Conservation (phyloP, 2,329 filamentous ascomycete genomes). For the Fusarium torulosum region DNA sequence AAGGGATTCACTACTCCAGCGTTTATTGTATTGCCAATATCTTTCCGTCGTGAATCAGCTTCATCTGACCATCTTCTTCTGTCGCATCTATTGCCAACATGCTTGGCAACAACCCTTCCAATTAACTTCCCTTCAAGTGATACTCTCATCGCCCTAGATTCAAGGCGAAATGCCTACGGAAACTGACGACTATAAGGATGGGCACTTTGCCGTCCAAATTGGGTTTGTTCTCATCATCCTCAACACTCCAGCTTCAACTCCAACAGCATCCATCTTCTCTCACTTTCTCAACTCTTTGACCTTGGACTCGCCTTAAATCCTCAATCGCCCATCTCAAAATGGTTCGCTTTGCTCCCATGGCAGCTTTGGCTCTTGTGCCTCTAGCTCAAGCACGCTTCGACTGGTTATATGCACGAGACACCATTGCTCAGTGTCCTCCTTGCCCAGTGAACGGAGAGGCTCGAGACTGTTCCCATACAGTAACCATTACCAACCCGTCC, state of each 20-base stretch:
- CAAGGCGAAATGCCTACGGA: background rate
- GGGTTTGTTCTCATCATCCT: slow-evolving; percentile 15
- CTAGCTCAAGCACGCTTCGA: slow-evolving; percentile 47
- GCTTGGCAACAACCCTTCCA: slow-evolving; percentile 16
- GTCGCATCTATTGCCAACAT: slow-evolving; percentile 2
- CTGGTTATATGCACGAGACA: slow-evolving; percentile 35
- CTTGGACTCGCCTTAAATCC: background rate
- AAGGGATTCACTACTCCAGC: slow-evolving; percentile 14
- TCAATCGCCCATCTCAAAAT: slow-evolving; percentile 33
- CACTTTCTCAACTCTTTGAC: background rate
- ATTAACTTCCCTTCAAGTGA: slow-evolving; percentile 13
- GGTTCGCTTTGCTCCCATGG: slow-evolving; percentile 46
- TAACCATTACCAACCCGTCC: slow-evolving; percentile 48
- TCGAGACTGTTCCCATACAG: slow-evolving; percentile 32
- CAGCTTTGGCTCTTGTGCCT: slow-evolving; percentile 46
- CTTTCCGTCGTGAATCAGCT: slow-evolving; percentile 2
- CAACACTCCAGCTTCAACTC: slow-evolving; percentile 9
- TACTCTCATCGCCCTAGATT: slow-evolving; percentile 1
- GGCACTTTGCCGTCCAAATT: background rate
- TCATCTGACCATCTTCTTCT: slow-evolving; percentile 1
- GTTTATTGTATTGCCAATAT: slow-evolving; percentile 23
- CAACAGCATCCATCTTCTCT: background rate
- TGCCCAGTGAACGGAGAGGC: slow-evolving; percentile 42
- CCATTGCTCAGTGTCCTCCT: slow-evolving; percentile 49
- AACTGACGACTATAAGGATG: slow-evolving; percentile 36